These are phyloP conservation scores for Pseudocercospora pini-densiflorae DNA, from an alignment of 2,329 filamentous ascomycete genomes.

Conservation along the genomic window DNA sequence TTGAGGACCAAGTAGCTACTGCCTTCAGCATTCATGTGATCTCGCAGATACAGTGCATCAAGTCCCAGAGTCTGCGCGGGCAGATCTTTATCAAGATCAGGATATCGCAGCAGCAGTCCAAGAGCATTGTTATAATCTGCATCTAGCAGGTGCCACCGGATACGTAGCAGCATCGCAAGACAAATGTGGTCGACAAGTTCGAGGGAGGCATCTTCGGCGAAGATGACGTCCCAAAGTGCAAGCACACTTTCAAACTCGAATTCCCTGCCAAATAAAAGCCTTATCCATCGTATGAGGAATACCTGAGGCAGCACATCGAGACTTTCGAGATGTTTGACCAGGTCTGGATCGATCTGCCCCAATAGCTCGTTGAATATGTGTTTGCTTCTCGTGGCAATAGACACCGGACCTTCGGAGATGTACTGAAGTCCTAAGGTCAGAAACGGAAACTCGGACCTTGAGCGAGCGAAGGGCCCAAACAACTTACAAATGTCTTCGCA, in stretches of 20 bases:
- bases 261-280: constrained; percentile 89
- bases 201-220: constrained; percentile 80
- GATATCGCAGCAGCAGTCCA: constrained; percentile 82
- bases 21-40: constrained; percentile 66
- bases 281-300: constrained; percentile 96
- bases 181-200: constrained; percentile 89
- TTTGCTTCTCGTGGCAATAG: constrained; percentile 82
- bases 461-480: constrained; percentile 42
- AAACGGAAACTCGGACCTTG: background rate
- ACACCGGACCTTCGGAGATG: constrained; percentile 55
- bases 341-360: constrained; percentile 77
- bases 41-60: constrained; percentile 76
- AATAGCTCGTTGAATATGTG: constrained; percentile 85
- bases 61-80: constrained; percentile 66
- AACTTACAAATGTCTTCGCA: constrained; percentile 64
- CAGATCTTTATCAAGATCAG: constrained; percentile 54
- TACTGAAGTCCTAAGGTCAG: constrained; percentile 19
- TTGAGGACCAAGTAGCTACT: constrained; percentile 71
- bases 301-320: constrained; percentile 96
- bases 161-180: constrained; percentile 88
- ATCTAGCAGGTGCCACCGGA: constrained; percentile 85
- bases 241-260: constrained; percentile 87
- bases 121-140: constrained; percentile 87
- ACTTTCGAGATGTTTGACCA: constrained; percentile 77
- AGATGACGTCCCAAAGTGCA: constrained; percentile 86